Conservation (phyloP, 768 basidiomycete genomes). For the Termitomyces sp. region DNA sequence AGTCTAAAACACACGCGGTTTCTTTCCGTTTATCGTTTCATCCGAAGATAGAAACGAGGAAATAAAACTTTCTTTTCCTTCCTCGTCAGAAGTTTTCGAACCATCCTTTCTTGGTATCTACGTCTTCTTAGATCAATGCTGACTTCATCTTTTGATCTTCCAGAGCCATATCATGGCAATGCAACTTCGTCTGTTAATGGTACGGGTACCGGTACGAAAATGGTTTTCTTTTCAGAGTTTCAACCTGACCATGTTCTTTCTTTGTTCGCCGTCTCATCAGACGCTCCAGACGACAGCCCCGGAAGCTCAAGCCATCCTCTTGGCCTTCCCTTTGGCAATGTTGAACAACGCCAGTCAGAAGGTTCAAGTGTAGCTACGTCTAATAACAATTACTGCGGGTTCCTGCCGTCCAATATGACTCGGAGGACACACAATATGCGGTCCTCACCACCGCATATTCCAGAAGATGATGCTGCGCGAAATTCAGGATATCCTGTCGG, state of each 20-base stretch:
- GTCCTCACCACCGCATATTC: slow-evolving; percentile 7
- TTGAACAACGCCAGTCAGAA: slow-evolving; percentile 20
- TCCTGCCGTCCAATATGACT: no score
- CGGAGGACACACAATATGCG: slow-evolving; percentile 15
- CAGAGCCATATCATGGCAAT: slow-evolving; percentile 14
- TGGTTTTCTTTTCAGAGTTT: no score
- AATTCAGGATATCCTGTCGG: slow-evolving; percentile 11
- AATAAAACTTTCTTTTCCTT: no score
- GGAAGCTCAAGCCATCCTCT: slow-evolving; percentile 12
- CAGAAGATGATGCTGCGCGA: slow-evolving; percentile 15
- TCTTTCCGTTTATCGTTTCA: neutral
- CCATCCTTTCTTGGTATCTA: neutral
- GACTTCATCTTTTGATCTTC: slow-evolving; percentile 10
- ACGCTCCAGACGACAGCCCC: slow-evolving; percentile 9
- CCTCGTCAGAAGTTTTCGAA: neutral
- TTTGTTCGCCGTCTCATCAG: neutral
- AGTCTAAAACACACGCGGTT: slow-evolving; percentile 3
- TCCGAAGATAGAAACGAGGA: no score
- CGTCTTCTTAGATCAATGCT: neutral
- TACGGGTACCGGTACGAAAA: slow-evolving; percentile 20
- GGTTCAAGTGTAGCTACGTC: slow-evolving; percentile 14
- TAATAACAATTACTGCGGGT: no score
- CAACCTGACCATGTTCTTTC: no score
- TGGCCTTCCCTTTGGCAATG: slow-evolving; percentile 20
- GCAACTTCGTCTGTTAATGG: slow-evolving; percentile 7